Evolutionary conservation across 305 asterid species (phyloP).

Genomic region (Solanum hybrid): DNA sequence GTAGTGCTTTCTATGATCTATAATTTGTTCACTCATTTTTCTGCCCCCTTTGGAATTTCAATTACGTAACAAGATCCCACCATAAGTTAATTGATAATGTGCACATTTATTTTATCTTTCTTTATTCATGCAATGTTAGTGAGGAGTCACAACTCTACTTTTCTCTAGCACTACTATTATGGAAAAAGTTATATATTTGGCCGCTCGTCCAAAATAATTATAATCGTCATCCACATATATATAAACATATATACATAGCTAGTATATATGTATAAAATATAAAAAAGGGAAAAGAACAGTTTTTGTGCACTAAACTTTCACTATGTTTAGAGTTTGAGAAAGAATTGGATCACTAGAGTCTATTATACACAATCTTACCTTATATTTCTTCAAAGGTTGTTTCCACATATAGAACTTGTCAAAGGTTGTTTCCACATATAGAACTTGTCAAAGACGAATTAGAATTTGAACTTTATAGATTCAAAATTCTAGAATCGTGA

Average conservation of each 20-base stretch:
- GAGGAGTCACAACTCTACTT: slow-evolving; percentile 1
- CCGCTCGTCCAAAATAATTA: not conserved
- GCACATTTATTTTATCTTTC: not conserved
- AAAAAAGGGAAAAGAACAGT: not conserved
- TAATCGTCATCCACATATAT: not conserved
- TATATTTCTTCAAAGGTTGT: not conserved
- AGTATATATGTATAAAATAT: not conserved
- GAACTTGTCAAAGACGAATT: not conserved
- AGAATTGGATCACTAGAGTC: not conserved
- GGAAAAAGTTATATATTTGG: not conserved
- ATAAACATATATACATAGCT: not conserved
- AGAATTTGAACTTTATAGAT: not conserved
- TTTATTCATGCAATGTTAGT: slow-evolving; percentile 3
- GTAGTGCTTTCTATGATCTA: not conserved
- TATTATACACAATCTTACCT: not conserved
- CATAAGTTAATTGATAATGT: not conserved
- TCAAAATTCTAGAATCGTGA: not conserved
- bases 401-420: not conserved
- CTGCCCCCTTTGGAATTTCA: not conserved
- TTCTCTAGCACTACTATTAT: not conserved
- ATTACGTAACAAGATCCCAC: slow-evolving; percentile 3
- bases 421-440: not conserved
- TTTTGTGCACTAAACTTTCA: not conserved
- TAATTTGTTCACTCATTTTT: not conserved
- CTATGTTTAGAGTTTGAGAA: not conserved